phyloP scores from a whole-genome alignment of 768 basidiomycete genomes.

The Cystoderma amianthinum region DNA sequence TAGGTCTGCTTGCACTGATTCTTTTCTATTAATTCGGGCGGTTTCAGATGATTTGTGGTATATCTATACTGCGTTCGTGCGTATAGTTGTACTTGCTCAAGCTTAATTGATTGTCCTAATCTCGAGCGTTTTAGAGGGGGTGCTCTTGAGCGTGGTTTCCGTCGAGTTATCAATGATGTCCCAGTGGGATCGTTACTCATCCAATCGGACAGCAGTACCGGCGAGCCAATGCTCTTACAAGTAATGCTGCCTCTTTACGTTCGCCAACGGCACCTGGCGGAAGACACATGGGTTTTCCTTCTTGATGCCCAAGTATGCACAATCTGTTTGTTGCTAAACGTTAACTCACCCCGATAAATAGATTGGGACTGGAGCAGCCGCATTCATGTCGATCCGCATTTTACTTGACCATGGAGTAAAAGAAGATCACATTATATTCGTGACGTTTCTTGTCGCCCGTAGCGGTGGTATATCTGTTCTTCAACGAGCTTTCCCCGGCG shows the following conservation, averaged over 20 bases:
- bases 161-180: constrained; percentile 79
- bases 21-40: neutral
- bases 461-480: constrained; percentile 74
- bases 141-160: constrained; percentile 86
- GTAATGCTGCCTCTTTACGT: constrained; percentile 71
- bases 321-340: neutral
- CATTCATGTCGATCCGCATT: constrained; percentile 93
- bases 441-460: constrained; percentile 84
- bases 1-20: constrained; percentile 17
- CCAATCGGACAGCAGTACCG: constrained; percentile 77
- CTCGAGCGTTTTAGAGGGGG: constrained; percentile 58
- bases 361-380: constrained; percentile 91
- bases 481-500: constrained; percentile 74
- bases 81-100: constrained; percentile 17
- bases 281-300: constrained; percentile 75
- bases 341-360: constrained; percentile 17
- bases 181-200: constrained; percentile 86
- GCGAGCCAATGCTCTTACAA: constrained; percentile 86
- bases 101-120: constrained; percentile 1
- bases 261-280: constrained; percentile 57
- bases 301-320: constrained; percentile 75
- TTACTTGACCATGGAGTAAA: constrained; percentile 88
- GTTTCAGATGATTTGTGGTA: constrained; percentile 70
- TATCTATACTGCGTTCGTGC: constrained; percentile 84
- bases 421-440: constrained; percentile 81